Evolutionary conservation across 83 land plant species (phyloP), one percentile per base, ranked within the genome.

Genomic region (Isoetes engelmannii): DNA sequence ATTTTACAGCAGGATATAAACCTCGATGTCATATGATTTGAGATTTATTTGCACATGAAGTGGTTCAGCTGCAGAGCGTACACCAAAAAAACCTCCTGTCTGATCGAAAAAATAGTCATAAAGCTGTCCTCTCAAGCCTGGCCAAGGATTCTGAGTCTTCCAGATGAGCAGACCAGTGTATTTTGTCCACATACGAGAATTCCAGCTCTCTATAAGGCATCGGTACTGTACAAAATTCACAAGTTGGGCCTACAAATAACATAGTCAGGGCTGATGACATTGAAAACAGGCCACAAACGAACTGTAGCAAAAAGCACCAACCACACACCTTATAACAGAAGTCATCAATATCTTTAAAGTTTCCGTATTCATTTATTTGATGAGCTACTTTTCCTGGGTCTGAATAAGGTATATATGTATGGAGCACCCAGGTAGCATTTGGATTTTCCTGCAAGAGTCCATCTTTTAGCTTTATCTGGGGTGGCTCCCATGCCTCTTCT

Each of bases 61-160:
- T 42, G 92, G 87, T 56, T 93, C 98, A 58, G 85, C 86, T 65
- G 95, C 98, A 69, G 76, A 71, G 15, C 89, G 87, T 48, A 87
- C 79, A 45, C 98, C 98, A 79, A 82, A 93, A 63, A 93, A 93
- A 0, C 89, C 98, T 57, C 88, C 96, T 12, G 89, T 93, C 67
- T 93, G 98, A 57, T 87, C 92, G 64, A 73, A 86, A 17, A 93
- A 84, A 77, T 90, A 86, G 67, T 93, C 98, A 78, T 93, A 93
- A 72, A 93, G 88, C 57, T 93, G 98, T 59, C 98, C 98, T 56
- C 92, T 76, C 19, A 93, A 86, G 66, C 98, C 98, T 28, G 98
- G 87, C 98, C 98, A 93, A 7, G 98, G 98, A 68, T 93, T 89
- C 51, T 90, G 96, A 4, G 80, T 90, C 72, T 93, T 93, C 98